These are phyloP conservation scores for Chlorophyllum brunneum DNA, from an alignment of 768 basidiomycete species.

Conservation along the genomic window DNA sequence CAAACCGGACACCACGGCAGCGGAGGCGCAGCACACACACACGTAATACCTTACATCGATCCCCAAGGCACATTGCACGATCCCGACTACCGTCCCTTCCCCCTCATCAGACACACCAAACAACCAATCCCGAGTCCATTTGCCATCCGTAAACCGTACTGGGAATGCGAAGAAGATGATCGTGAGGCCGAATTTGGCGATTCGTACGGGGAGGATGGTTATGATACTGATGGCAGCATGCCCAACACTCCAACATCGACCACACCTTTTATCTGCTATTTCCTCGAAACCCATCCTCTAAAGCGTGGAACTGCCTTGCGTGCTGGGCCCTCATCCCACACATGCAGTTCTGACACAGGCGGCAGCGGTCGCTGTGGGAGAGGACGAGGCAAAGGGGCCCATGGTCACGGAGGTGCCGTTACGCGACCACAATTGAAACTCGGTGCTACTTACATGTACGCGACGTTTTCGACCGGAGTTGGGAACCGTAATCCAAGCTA, in stretches of 20 bases:
- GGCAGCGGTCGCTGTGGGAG: neutral
- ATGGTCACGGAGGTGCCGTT: neutral
- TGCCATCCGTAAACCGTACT: constrained; percentile 7
- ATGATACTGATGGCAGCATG: neutral
- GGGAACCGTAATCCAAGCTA: neutral
- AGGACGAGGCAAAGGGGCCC: neutral
- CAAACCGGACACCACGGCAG: neutral
- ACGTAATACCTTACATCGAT: constrained; percentile 15
- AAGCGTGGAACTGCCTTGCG: neutral
- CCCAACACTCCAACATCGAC: constrained; percentile 5
- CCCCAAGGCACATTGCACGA: constrained; percentile 18
- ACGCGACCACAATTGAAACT: neutral
- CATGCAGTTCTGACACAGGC: neutral
- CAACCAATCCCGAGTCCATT: constrained; percentile 4
- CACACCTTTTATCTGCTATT: constrained; percentile 11
- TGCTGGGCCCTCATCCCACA: neutral
- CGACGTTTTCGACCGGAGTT: neutral
- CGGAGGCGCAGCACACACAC: neutral
- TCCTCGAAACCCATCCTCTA: constrained; percentile 7
- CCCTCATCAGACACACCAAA: constrained; percentile 11
- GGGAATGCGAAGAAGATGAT: constrained; percentile 4
- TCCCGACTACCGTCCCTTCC: constrained; percentile 18
- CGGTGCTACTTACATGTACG: neutral
- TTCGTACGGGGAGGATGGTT: neutral
- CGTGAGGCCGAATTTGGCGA: neutral